A percentile compares a stretch with the other conserved stretches of the same genome.
Evolutionary conservation across 768 basidiomycete genomes (phyloP).

Genomic region (Mycena amicta): DNA sequence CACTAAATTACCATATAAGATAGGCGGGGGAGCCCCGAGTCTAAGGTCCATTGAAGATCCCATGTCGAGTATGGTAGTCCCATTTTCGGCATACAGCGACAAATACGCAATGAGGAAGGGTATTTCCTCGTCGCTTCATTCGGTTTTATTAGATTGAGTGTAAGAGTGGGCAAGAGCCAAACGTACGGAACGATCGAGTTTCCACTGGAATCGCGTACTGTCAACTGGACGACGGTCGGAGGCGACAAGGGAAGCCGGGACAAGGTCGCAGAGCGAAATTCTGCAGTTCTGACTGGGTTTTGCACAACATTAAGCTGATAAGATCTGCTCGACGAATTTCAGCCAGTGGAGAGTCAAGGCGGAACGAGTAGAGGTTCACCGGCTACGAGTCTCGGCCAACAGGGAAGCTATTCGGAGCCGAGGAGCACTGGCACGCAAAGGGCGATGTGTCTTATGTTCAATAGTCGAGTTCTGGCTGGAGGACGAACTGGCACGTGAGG

Average conservation of each 20-base stretch:
- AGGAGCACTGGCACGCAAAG: conserved; percentile 41
- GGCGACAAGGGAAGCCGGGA: conserved; percentile 85
- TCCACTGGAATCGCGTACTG: conserved; percentile 71
- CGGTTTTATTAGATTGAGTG: conserved; percentile 11
- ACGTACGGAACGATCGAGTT: conserved; percentile 80
- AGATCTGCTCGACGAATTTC: conserved; percentile 39
- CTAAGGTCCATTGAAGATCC: conserved; percentile 45
- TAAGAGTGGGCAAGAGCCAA: conserved; percentile 11
- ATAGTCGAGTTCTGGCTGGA: conserved; percentile 44
- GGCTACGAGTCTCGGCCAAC: conserved; percentile 53
- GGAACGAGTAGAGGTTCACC: conserved; percentile 50
- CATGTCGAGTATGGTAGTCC: conserved; percentile 62
- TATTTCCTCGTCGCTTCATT: conserved; percentile 74
- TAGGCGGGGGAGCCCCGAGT: conserved; percentile 50
- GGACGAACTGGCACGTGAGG: conserved; percentile 43
- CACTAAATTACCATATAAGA: conserved; percentile 85
- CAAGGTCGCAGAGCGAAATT: conserved; percentile 73
- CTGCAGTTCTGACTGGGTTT: conserved; percentile 80
- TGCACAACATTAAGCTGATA: conserved; percentile 88
- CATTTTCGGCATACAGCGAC: conserved; percentile 73
- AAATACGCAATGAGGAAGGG: conserved; percentile 88
- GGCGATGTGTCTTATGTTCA: conserved; percentile 39
- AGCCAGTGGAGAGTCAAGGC: conserved; percentile 12
- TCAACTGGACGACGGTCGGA: conserved; percentile 79
- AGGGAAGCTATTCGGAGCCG: conserved; percentile 63